phyloP scores from a whole-genome alignment of 2,329 filamentous ascomycete species.

The Clonostachys rhizophaga region DNA sequence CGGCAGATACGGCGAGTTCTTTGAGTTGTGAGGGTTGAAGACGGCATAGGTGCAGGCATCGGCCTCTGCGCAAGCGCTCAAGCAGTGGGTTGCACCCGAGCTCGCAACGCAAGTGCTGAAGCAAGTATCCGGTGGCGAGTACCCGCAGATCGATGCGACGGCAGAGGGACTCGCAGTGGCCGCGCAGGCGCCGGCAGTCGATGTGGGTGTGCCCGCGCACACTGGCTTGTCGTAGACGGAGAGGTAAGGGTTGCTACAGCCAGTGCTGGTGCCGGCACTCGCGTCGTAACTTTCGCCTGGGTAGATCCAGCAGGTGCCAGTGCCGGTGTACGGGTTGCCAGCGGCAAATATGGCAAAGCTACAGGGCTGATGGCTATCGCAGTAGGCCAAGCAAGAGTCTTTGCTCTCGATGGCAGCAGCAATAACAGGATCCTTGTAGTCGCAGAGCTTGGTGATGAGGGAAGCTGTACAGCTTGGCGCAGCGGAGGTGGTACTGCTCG shows the following conservation, averaged over 20 bases:
- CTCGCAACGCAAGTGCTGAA: constrained; percentile 12
- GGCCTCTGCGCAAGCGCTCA: constrained; percentile 14
- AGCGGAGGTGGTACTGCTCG: constrained; percentile 10
- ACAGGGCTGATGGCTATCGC: constrained; percentile 18
- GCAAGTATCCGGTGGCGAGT: constrained; percentile 17
- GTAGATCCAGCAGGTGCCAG: constrained; percentile 20
- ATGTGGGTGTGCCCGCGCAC: constrained; percentile 11
- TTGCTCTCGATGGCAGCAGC: constrained; percentile 14
- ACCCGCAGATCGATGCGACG: constrained; percentile 19
- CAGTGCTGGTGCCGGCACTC: constrained; percentile 8
- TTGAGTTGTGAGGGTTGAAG: constrained; percentile 12
- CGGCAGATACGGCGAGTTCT: constrained; percentile 10
- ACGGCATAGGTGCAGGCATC: constrained; percentile 17
- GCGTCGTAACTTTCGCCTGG: constrained; percentile 15
- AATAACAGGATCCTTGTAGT: constrained; percentile 12
- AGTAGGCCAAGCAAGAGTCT: constrained; percentile 18
- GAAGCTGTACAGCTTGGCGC: constrained; percentile 15
- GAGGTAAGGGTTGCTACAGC: constrained; percentile 8
- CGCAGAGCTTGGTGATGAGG: constrained; percentile 16
- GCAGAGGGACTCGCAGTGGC: constrained; percentile 19
- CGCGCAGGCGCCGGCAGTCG: constrained; percentile 11
- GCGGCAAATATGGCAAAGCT: constrained; percentile 18
- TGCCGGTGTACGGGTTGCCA: constrained; percentile 16
- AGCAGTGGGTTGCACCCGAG: constrained; percentile 12
- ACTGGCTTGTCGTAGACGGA: constrained; percentile 14